Conservation (phyloP, 805 yeast genomes). For the Monosporozyma unispora region DNA sequence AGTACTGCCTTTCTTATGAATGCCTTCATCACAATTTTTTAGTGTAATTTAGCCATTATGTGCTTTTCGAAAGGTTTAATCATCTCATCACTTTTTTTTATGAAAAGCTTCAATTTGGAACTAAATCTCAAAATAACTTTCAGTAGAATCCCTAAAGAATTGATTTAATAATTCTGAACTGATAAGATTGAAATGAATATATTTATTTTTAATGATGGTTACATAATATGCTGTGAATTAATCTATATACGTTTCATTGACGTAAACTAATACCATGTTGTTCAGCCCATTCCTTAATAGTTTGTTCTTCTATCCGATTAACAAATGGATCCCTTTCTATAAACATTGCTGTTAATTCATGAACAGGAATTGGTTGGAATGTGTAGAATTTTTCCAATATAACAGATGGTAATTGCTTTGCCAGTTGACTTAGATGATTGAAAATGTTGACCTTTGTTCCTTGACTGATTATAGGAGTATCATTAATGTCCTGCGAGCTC, state of each 20-base stretch:
- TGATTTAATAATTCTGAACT: too few relatives aligned
- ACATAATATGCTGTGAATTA: not conserved
- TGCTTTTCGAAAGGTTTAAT: not conserved
- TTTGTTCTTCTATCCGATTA: constrained; percentile 20
- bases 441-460: constrained; percentile 13
- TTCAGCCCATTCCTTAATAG: constrained; percentile 29
- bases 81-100: not conserved
- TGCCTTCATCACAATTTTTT: not conserved
- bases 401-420: constrained; percentile 14
- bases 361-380: constrained; percentile 21
- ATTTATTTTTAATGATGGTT: not conserved
- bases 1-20: not conserved
- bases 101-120: not conserved
- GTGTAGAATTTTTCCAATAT: constrained; percentile 22
- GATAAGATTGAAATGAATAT: not conserved
- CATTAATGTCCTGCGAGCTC: not conserved
- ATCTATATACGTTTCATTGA: not conserved
- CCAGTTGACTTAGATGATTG: constrained; percentile 15
- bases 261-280: constrained; percentile 21
- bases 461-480: not conserved
- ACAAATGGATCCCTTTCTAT: constrained; percentile 21
- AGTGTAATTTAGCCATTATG: not conserved
- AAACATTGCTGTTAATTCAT: constrained; percentile 14
- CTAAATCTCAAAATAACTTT: not conserved
- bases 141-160: too few relatives aligned